Conservation (phyloP, 1,284 basidiomycete genomes). For the Tilletia caries region DNA sequence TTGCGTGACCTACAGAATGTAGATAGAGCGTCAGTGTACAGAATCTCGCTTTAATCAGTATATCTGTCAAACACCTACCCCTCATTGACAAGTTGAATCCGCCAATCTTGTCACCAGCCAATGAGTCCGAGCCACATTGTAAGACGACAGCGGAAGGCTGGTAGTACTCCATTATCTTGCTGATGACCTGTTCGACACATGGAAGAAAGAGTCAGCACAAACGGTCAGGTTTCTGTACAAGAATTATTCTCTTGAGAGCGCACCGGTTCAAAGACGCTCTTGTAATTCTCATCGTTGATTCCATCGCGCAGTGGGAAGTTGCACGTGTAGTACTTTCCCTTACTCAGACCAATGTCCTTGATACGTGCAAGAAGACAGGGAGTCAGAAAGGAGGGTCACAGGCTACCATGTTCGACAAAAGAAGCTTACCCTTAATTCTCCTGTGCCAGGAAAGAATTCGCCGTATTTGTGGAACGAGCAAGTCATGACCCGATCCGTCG, state of each 20-base stretch:
- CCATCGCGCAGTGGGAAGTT: conserved; percentile 96
- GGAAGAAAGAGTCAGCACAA: not conserved
- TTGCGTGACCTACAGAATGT: conserved; percentile 70
- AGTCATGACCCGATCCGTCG: conserved; percentile 98
- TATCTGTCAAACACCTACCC: conserved; percentile 58
- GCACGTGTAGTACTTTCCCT: conserved; percentile 69
- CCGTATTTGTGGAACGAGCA: conserved; percentile 98
- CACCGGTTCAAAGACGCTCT: conserved; percentile 91
- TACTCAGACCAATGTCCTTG: conserved; percentile 81
- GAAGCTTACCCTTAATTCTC: conserved; percentile 75
- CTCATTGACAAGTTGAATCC: conserved; percentile 96
- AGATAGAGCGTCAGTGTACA: not conserved
- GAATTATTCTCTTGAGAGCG: no score
- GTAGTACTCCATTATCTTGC: conserved; percentile 90
- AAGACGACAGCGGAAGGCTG: conserved; percentile 93
- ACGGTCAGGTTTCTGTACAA: not conserved
- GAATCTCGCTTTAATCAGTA: not conserved
- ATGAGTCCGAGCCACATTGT: conserved; percentile 97
- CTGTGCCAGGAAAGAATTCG: conserved; percentile 98
- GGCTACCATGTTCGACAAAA: not conserved
- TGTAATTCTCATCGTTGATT: conserved; percentile 91
- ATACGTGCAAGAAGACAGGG: no score
- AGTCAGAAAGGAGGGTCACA: not conserved
- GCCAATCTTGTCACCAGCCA: conserved; percentile 93
- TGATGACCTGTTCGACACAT: conserved; percentile 69